These are phyloP conservation scores for Collybia sp. DNA, from an alignment of 768 basidiomycete species.

Conservation along the genomic window DNA sequence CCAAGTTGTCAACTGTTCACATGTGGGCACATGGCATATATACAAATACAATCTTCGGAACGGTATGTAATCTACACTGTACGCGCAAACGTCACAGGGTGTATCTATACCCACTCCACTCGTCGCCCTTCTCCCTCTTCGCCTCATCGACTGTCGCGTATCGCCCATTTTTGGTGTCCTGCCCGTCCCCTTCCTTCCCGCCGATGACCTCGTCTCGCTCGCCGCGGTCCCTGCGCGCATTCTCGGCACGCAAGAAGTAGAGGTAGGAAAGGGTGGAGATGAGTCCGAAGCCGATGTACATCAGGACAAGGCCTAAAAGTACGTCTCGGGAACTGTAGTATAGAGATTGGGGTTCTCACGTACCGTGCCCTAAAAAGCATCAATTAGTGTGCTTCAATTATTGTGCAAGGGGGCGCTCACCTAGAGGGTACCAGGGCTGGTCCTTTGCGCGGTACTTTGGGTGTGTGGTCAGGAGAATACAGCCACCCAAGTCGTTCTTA, in stretches of 20 bases:
- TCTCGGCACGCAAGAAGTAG: slow-evolving; percentile 49
- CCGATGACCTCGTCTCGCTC: slow-evolving; percentile 68
- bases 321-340: neutral
- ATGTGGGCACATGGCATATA: too few relatives aligned
- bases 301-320: slow-evolving; percentile 57
- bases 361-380: slow-evolving; percentile 20
- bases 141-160: slow-evolving; percentile 59
- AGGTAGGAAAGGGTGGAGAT: slow-evolving; percentile 38
- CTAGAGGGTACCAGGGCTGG: slow-evolving; percentile 63
- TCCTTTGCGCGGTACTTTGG: slow-evolving; percentile 58
- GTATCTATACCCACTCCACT: slow-evolving; percentile 76
- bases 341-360: neutral
- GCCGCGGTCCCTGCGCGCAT: slow-evolving; percentile 60
- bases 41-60: too few relatives aligned
- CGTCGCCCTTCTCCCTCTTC: slow-evolving; percentile 65
- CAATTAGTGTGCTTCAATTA: neutral
- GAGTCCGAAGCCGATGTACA: slow-evolving; percentile 67
- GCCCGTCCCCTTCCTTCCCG: slow-evolving; percentile 28
- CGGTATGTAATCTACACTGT: neutral
- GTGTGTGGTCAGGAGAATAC: neutral
- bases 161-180: slow-evolving; percentile 47
- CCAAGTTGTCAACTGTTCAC: too few relatives aligned
- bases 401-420: slow-evolving; percentile 12
- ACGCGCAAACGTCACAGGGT: slow-evolving; percentile 33
- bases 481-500: slow-evolving; percentile 7